Evolutionary conservation across 2,329 filamentous ascomycete species (phyloP).

Genomic region (Diaporthe citrichinensis): DNA sequence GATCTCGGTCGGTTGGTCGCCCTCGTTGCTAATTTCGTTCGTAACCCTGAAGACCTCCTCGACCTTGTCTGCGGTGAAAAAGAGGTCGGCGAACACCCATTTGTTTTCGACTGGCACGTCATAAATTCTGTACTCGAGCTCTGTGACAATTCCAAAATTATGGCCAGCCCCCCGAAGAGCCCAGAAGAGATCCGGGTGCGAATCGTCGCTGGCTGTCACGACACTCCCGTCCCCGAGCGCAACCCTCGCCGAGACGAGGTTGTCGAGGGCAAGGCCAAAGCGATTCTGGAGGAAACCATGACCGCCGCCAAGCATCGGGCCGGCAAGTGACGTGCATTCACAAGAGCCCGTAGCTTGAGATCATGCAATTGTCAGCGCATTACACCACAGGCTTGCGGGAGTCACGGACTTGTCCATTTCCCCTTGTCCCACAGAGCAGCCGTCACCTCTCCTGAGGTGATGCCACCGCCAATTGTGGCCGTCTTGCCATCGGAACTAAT

Average conservation of each 20-base stretch:
- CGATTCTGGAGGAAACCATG: slow-evolving; percentile 21
- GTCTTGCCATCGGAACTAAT: slow-evolving; percentile 59
- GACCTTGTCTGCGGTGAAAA: slow-evolving; percentile 24
- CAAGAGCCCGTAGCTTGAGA: slow-evolving; percentile 62
- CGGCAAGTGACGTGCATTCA: slow-evolving; percentile 59
- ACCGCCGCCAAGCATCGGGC: slow-evolving; percentile 52
- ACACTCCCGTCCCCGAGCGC: slow-evolving; percentile 21
- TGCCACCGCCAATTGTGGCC: slow-evolving; percentile 64
- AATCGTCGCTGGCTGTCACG: neutral
- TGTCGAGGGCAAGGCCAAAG: slow-evolving; percentile 21
- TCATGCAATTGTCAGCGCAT: neutral
- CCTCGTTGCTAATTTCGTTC: slow-evolving; percentile 7
- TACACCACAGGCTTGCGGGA: neutral
- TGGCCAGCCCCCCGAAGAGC: slow-evolving; percentile 49
- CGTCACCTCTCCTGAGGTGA: slow-evolving; percentile 59
- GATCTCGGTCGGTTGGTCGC: slow-evolving; percentile 4
- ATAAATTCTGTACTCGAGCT: neutral
- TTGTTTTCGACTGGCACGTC: neutral
- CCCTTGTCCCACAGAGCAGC: slow-evolving; percentile 63
- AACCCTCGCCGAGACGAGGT: slow-evolving; percentile 17
- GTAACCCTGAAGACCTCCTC: slow-evolving; percentile 23
- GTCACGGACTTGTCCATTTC: slow-evolving; percentile 54
- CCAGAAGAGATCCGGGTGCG: slow-evolving; percentile 61
- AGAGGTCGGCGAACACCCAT: slow-evolving; percentile 9
- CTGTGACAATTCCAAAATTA: slow-evolving; percentile 34